phyloP scores from a whole-genome alignment of 2,329 filamentous ascomycete species.

The Talaromyces albobiverticillius region DNA sequence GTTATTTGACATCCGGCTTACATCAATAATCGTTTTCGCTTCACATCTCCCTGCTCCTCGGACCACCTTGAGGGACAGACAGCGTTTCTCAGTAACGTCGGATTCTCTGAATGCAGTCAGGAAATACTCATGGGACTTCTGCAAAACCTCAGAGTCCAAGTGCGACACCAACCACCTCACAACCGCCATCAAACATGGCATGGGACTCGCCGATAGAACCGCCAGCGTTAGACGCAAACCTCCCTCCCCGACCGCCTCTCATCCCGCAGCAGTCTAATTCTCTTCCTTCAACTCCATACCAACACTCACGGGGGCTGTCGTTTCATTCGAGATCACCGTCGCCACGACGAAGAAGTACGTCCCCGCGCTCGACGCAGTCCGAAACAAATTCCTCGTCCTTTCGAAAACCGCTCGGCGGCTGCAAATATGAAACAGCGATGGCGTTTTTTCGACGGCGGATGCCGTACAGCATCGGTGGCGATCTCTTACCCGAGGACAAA shows the following conservation, averaged over 20 bases:
- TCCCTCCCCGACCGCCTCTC: conserved; percentile 48
- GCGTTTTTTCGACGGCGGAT: conserved; percentile 80
- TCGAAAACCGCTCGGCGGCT: conserved; percentile 65
- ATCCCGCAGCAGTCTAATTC: conserved; percentile 74
- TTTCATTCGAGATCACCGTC: conserved; percentile 78
- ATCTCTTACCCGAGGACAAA: conserved; percentile 68
- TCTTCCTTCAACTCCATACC: conserved; percentile 88
- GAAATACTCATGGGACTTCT: conserved; percentile 41
- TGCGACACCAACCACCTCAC: conserved; percentile 43
- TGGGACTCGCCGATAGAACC: conserved; percentile 32
- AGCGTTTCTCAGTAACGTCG: conserved; percentile 30
- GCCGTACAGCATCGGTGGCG: conserved; percentile 84
- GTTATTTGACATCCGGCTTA: not conserved
- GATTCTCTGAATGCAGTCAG: conserved; percentile 40
- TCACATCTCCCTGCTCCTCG: conserved; percentile 15
- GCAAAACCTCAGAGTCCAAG: conserved; percentile 35
- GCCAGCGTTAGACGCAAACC: conserved; percentile 30
- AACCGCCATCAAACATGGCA: conserved; percentile 39
- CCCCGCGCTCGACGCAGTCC: conserved; percentile 84
- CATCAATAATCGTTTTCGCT: conserved; percentile 2
- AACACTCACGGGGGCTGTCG: conserved; percentile 78
- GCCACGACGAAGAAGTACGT: conserved; percentile 73
- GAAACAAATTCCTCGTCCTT: conserved; percentile 77
- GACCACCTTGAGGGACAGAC: conserved; percentile 22
- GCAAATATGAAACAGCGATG: conserved; percentile 85